Conservation (phyloP, 2,329 filamentous ascomycete species). For the Lecanicillium sp. region DNA sequence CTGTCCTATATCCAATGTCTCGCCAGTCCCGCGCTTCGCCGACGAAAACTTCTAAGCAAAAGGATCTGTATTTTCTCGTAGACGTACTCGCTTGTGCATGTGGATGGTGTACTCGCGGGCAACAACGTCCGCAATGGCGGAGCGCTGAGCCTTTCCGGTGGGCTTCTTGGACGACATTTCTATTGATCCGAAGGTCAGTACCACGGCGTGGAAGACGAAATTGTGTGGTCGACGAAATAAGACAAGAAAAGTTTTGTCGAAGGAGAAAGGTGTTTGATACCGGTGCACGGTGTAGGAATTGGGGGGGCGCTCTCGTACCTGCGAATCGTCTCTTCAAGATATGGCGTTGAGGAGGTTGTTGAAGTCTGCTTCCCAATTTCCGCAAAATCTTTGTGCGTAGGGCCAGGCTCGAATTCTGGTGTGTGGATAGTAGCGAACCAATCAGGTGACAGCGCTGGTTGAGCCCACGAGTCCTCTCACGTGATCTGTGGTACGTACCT, state of each 20-base stretch:
- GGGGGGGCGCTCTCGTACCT: constrained; percentile 29
- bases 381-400: constrained; percentile 36
- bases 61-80: constrained; percentile 1
- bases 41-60: constrained; percentile 2
- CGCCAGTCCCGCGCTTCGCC: constrained; percentile 2
- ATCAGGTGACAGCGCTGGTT: constrained; percentile 16
- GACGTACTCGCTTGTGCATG: constrained; percentile 78
- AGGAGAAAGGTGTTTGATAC: background rate
- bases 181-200: constrained; percentile 9
- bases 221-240: background rate
- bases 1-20: background rate
- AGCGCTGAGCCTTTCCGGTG: constrained; percentile 51
- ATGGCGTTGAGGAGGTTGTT: constrained; percentile 29
- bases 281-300: constrained; percentile 11
- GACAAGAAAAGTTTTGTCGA: background rate
- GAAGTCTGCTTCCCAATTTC: constrained; percentile 25
- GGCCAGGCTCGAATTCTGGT: constrained; percentile 27
- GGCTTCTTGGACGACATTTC: constrained; percentile 37
- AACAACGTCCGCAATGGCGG: constrained; percentile 98
- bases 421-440: constrained; percentile 27
- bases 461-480: constrained; percentile 13
- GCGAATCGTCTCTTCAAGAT: constrained; percentile 31
- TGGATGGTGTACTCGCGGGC: constrained; percentile 99
- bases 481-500: constrained; percentile 13
- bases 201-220: background rate